Evolutionary conservation across 2,329 filamentous ascomycete genomes (phyloP).

Genomic region (Boeremia exigua): DNA sequence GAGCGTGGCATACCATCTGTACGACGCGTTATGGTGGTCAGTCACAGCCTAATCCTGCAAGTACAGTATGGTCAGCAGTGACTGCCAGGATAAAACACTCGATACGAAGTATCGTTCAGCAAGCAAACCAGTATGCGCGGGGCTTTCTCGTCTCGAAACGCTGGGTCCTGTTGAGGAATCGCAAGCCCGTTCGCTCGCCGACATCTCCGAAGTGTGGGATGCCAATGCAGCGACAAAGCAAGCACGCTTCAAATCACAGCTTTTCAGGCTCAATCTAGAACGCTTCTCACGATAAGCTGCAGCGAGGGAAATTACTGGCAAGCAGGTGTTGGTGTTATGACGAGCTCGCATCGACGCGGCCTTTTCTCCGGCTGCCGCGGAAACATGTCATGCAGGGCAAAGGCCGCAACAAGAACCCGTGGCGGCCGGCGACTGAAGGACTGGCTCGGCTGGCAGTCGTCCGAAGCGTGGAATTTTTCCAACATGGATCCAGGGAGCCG

Average conservation of each 20-base stretch:
- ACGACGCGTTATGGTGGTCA: too few relatives aligned
- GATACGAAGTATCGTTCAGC: too few relatives aligned
- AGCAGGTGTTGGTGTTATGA: not conserved
- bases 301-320: constrained; percentile 1
- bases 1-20: too few relatives aligned
- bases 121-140: too few relatives aligned
- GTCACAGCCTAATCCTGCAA: too few relatives aligned
- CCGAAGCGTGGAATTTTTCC: constrained; percentile 23
- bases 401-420: constrained; percentile 14
- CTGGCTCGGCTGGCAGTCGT: constrained; percentile 29
- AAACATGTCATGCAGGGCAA: constrained; percentile 12
- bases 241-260: constrained; percentile 1
- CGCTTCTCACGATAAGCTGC: constrained; percentile 9
- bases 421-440: constrained; percentile 16
- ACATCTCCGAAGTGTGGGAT: constrained; percentile 12
- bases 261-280: constrained; percentile 3
- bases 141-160: too few relatives aligned
- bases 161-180: too few relatives aligned
- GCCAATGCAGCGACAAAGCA: constrained; percentile 10
- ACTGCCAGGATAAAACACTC: too few relatives aligned
- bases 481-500: constrained; percentile 17
- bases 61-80: too few relatives aligned
- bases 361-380: constrained; percentile 16
- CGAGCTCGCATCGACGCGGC: constrained; percentile 14
- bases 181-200: too few relatives aligned